Evolutionary conservation across 352 stramenopile genomes (phyloP), one percentile per base, ranked within the genome.

Genomic region (Globisporangium uncinulatum): DNA sequence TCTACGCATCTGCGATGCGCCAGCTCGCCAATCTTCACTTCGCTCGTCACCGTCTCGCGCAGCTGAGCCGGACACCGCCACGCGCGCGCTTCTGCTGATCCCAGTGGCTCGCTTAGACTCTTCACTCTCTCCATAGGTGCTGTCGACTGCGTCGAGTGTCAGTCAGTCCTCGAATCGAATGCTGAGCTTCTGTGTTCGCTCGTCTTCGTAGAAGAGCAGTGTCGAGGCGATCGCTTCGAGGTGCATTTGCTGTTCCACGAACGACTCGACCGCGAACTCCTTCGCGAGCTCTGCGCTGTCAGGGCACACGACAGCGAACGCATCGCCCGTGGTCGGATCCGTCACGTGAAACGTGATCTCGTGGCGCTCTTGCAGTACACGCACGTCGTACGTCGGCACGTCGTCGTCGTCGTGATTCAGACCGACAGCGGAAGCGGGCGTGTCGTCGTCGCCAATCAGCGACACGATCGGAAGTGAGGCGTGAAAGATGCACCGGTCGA

Each of bases 201-300:
- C 34, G 50, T 77, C 69, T 1, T 41, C 19, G 19, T 71, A 74
- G 42, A 88, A 67, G 10, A 86, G 24, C 37, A 89, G 64, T 2
- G 72, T 76, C 66, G 73, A 77, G 10, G 62, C 57, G 52, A 85
- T 77, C 8, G 70, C 72, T 37, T 89, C 76, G 17, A 89, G 54
- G 37, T 89, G 71, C 56, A 89, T 70, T 32, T 83, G 74, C 65
- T 83, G 72, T 61, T 89, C 76, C 7, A 77, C 41, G 15, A 71
- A 72, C 7, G 55, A 81, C 48, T 86, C 75, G n/a, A 77, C 54
- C 6, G 64, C 72, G 48, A 86, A 83, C 42, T 86, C 78, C 15
- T 72, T 76, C 6, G 76, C 62, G 19, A 88, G 51, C 54, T 87
- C 74, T 6, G 39, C 52, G 44, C 72, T 86, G 31, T 89, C 78